Conservation (phyloP, 805 yeast species). For the Starmera dryadoides region DNA sequence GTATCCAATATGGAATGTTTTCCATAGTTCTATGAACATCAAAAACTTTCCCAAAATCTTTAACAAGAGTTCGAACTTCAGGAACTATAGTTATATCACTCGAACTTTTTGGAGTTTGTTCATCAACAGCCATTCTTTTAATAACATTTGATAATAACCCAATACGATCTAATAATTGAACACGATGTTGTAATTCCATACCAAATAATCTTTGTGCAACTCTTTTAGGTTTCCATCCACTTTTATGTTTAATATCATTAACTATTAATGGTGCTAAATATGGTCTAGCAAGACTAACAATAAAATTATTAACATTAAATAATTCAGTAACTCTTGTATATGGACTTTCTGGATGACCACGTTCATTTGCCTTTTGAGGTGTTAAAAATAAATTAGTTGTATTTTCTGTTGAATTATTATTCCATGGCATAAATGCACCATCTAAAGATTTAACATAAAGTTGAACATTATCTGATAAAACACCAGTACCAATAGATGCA, state of each 20-base stretch:
- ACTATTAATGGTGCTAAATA: conserved; percentile 85
- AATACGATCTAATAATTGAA: conserved; percentile 69
- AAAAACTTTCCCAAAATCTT: conserved; percentile 21
- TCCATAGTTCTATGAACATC: conserved; percentile 74
- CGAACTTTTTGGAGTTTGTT: conserved; percentile 71
- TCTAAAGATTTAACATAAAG: conserved; percentile 56
- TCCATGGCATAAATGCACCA: conserved; percentile 39
- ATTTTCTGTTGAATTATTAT: conserved; percentile 19
- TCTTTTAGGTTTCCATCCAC: conserved; percentile 29
- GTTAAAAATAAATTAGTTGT: conserved; percentile 29
- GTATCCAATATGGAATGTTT: conserved; percentile 83
- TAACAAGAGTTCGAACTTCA: conserved; percentile 54
- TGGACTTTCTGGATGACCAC: conserved; percentile 51
- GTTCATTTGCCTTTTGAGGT: conserved; percentile 38
- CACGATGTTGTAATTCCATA: conserved; percentile 79
- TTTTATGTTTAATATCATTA: conserved; percentile 71
- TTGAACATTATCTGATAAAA: conserved; percentile 45
- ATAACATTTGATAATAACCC: conserved; percentile 67
- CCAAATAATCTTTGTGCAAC: conserved; percentile 30
- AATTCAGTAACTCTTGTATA: conserved; percentile 85
- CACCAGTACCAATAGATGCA: conserved; percentile 77
- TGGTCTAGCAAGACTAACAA: conserved; percentile 89
- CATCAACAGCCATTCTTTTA: conserved; percentile 79
- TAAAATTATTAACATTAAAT: conserved; percentile 90
- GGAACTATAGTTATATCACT: conserved; percentile 91